A percentile compares a stretch with the other conserved stretches of the same genome.
These are phyloP conservation scores for Venturia effusa DNA, from an alignment of 2,329 filamentous ascomycete species.

Conservation along the genomic window DNA sequence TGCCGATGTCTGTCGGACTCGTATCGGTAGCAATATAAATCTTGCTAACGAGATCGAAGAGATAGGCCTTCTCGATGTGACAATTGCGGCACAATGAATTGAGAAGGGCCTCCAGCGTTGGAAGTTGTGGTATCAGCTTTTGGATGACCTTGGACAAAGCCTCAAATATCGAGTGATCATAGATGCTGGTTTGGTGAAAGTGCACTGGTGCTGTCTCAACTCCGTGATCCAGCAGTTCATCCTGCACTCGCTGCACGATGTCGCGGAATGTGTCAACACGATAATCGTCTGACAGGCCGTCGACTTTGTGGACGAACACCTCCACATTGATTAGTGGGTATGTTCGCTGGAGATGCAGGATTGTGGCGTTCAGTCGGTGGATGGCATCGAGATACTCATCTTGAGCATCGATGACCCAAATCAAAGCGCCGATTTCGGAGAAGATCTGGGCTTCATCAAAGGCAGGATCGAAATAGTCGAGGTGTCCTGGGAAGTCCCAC, in stretches of 20 bases:
- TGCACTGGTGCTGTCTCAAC: conserved; percentile 89
- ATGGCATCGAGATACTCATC: conserved; percentile 95
- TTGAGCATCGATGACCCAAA: conserved; percentile 98
- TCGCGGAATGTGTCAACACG: conserved; percentile 93
- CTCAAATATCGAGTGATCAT: conserved; percentile 97
- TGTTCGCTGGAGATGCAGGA: conserved; percentile 74
- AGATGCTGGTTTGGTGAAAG: conserved; percentile 95
- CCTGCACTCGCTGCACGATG: conserved; percentile 90
- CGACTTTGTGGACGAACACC: conserved; percentile 98
- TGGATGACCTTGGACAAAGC: conserved; percentile 98
- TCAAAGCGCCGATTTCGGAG: conserved; percentile 82
- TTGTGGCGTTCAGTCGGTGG: conserved; percentile 73
- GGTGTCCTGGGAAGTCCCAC: conserved; percentile 92
- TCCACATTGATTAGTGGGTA: conserved; percentile 95
- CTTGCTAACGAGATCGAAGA: conserved; percentile 96
- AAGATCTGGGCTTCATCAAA: conserved; percentile 94
- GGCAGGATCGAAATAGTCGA: conserved; percentile 80
- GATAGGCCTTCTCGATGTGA: conserved; percentile 93
- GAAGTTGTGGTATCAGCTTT: conserved; percentile 87
- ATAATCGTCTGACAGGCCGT: conserved; percentile 94
- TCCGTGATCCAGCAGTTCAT: conserved; percentile 86
- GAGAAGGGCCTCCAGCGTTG: conserved; percentile 84
- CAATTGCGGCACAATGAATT: conserved; percentile 90
- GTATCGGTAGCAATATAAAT: conserved; percentile 98
- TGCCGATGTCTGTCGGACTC: conserved; percentile 83